Percentiles rank a stretch among this genome's conserved stretches.
These are phyloP conservation scores for Stropharia rugosoannulata DNA, from an alignment of 768 basidiomycete genomes.

Conservation along the genomic window DNA sequence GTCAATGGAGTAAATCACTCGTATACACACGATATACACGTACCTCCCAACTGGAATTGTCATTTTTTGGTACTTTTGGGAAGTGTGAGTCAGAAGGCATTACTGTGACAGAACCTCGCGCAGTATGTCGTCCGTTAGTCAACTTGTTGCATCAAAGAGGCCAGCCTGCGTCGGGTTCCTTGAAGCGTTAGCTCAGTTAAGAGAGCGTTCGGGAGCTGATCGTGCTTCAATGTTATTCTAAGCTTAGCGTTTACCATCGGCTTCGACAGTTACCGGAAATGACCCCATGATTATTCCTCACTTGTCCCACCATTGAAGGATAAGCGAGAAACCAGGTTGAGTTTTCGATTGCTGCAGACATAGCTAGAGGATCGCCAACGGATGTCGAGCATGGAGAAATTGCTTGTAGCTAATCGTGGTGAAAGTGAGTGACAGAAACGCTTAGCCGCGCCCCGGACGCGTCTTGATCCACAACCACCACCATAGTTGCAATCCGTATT, in stretches of 20 bases:
- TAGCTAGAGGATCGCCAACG: not conserved
- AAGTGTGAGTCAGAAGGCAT: conserved; percentile 20
- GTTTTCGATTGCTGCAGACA: not conserved
- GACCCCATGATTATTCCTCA: not conserved
- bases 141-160: not conserved
- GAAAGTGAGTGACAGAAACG: conserved; percentile 44
- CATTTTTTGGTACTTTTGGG: conserved; percentile 9
- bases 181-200: too few species aligned
- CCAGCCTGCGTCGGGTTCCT: not conserved
- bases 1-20: too few species aligned
- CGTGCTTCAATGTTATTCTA: not conserved
- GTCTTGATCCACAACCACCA: not conserved
- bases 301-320: too few species aligned
- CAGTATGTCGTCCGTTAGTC: not conserved
- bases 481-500: conserved; percentile 81
- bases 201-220: not conserved
- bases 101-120: too few species aligned
- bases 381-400: conserved; percentile 49
- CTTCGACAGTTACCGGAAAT: conserved; percentile 14
- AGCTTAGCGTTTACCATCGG: conserved; percentile 6
- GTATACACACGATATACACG: not conserved
- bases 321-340: too few species aligned
- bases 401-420: conserved; percentile 75
- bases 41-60: conserved; percentile 32
- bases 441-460: not conserved